These are phyloP conservation scores for Austroboletus eburneus DNA, from an alignment of 768 basidiomycete genomes.

Conservation along the genomic window DNA sequence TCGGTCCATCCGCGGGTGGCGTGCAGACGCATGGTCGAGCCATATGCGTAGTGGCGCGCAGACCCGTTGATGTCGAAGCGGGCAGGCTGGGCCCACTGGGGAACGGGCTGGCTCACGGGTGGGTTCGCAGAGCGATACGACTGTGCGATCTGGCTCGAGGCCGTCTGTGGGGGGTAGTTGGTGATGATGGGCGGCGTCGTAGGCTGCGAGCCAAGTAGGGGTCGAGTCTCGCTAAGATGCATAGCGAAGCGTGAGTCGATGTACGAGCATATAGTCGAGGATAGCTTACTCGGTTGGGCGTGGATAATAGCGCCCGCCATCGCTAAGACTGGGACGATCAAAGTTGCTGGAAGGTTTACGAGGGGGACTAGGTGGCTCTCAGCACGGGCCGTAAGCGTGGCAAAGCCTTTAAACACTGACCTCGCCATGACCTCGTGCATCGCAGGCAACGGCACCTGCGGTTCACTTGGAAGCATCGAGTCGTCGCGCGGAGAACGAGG, in stretches of 20 bases:
- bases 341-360: constrained; percentile 15
- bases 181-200: constrained; percentile 29
- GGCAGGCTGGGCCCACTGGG: constrained; percentile 25
- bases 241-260: not conserved
- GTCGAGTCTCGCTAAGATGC: constrained; percentile 45
- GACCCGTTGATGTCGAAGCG: constrained; percentile 29
- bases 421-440: constrained; percentile 31
- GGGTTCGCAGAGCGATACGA: constrained; percentile 20
- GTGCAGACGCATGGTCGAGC: constrained; percentile 22
- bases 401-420: constrained; percentile 9
- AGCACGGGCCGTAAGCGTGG: not conserved
- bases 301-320: constrained; percentile 8
- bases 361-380: constrained; percentile 10
- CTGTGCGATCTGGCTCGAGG: constrained; percentile 21
- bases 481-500: constrained; percentile 34
- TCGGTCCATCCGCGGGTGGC: constrained; percentile 64
- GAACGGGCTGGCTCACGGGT: constrained; percentile 25
- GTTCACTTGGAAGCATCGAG: constrained; percentile 20
- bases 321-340: constrained; percentile 13
- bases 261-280: not conserved
- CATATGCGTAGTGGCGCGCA: constrained; percentile 26
- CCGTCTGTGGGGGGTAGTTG: constrained; percentile 14
- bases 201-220: constrained; percentile 40
- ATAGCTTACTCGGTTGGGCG: constrained; percentile 25
- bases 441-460: constrained; percentile 29